Evolutionary conservation across 1,139 yeast species (phyloP).

Genomic region (Sugiyamaella neomexicana): DNA sequence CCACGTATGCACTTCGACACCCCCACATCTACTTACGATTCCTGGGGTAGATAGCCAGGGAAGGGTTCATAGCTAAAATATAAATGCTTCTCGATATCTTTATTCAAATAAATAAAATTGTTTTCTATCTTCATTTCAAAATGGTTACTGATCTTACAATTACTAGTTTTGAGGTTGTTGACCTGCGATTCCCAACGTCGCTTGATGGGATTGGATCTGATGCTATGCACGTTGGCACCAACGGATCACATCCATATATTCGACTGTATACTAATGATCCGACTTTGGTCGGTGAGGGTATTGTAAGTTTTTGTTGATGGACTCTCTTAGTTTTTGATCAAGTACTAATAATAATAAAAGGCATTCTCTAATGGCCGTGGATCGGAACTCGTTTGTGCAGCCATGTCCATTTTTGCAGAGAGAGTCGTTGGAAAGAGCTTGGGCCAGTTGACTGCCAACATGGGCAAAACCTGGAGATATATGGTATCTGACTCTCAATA

Average conservation of each 20-base stretch:
- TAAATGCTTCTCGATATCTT: neutral
- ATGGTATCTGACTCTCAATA: slow-evolving; percentile 41
- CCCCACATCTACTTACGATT: neutral
- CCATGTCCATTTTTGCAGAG: slow-evolving; percentile 32
- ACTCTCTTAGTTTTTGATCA: neutral
- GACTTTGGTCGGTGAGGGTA: slow-evolving; percentile 34
- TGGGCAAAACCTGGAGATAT: slow-evolving; percentile 43
- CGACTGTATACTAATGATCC: slow-evolving; percentile 28
- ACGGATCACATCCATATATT: slow-evolving; percentile 38
- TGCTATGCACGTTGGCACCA: slow-evolving; percentile 43
- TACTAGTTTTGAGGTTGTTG: slow-evolving; percentile 35
- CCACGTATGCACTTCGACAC: neutral
- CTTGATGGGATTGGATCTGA: slow-evolving; percentile 42
- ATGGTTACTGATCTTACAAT: slow-evolving; percentile 27
- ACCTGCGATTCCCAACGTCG: slow-evolving; percentile 42
- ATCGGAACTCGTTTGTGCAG: slow-evolving; percentile 32
- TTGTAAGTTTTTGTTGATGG: slow-evolving; percentile 18
- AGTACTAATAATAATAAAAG: neutral
- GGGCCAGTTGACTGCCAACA: slow-evolving; percentile 36
- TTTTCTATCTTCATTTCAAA: neutral
- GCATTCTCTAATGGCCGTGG: slow-evolving; percentile 37
- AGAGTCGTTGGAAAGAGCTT: slow-evolving; percentile 33
- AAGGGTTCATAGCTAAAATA: neutral
- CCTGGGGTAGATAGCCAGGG: neutral
- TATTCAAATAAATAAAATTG: neutral